Percentiles rank a stretch among this genome's conserved stretches.
phyloP scores from a whole-genome alignment of 2,329 filamentous ascomycete genomes.

The Celoporthe dispersa region DNA sequence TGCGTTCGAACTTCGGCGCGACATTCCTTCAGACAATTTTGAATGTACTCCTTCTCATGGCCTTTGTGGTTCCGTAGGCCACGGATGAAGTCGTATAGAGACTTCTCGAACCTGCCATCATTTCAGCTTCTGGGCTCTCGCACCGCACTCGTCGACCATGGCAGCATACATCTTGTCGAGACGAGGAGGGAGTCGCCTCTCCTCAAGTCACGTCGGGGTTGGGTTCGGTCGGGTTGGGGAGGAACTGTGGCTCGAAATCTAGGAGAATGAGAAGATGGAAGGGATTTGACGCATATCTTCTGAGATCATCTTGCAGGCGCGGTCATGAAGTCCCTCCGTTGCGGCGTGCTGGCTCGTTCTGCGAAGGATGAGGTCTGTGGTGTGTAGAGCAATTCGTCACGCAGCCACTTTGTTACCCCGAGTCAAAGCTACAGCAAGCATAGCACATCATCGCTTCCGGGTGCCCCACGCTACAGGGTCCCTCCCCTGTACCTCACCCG shows the following conservation, averaged over 20 bases:
- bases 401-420: background rate
- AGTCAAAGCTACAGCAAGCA: constrained; percentile 13
- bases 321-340: background rate
- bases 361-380: background rate
- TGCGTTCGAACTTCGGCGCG: constrained; percentile 87
- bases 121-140: constrained; percentile 32
- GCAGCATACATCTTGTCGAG: constrained; percentile 35
- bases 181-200: constrained; percentile 13
- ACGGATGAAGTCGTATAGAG: constrained; percentile 96
- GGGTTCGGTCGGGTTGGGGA: background rate
- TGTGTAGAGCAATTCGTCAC: background rate
- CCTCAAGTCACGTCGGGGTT: constrained; percentile 10
- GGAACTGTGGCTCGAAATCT: constrained; percentile 11
- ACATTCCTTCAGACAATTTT: constrained; percentile 93
- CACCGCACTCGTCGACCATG: background rate
- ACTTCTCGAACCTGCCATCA: constrained; percentile 92
- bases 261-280: constrained; percentile 13
- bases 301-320: constrained; percentile 24
- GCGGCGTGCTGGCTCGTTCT: constrained; percentile 6
- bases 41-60: constrained; percentile 92
- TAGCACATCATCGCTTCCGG: constrained; percentile 25
- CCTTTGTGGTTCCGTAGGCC: constrained; percentile 95
- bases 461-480: constrained; percentile 27
- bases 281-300: constrained; percentile 20
- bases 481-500: background rate